phyloP scores from a whole-genome alignment of 2,329 filamentous ascomycete species.

The Chaetomium strumarium region DNA sequence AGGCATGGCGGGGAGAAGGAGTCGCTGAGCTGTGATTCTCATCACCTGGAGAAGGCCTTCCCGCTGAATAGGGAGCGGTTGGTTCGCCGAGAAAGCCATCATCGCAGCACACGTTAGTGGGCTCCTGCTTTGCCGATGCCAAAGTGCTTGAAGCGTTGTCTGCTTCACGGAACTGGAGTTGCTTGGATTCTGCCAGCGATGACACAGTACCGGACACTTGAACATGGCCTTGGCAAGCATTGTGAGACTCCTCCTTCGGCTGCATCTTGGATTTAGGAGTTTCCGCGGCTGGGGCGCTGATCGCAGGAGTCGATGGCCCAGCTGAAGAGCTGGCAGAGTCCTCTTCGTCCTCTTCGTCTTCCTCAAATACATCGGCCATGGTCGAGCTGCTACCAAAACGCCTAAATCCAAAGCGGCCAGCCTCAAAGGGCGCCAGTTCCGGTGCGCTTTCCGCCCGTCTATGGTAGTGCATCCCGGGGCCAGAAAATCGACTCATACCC shows the following conservation, averaged over 20 bases:
- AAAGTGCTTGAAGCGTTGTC: neutral
- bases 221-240: neutral
- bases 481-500: constrained; percentile 61
- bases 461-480: constrained; percentile 69
- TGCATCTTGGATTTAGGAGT: constrained; percentile 16
- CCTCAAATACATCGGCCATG: constrained; percentile 84
- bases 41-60: constrained; percentile 9
- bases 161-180: neutral
- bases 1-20: constrained; percentile 40
- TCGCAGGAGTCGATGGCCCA: constrained; percentile 30
- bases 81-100: constrained; percentile 45
- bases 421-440: constrained; percentile 70
- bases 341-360: constrained; percentile 57
- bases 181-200: constrained; percentile 18
- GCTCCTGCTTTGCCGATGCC: neutral
- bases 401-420: constrained; percentile 49
- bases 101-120: constrained; percentile 27
- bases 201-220: neutral
- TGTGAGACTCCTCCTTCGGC: constrained; percentile 1
- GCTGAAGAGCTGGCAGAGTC: constrained; percentile 41
- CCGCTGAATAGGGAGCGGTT: neutral
- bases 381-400: constrained; percentile 62
- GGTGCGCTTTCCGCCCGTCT: constrained; percentile 75
- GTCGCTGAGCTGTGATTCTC: constrained; percentile 38
- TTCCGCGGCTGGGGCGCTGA: constrained; percentile 34